phyloP scores from a whole-genome alignment of 2,329 filamentous ascomycete species.

The Sarocladium oryzae region DNA sequence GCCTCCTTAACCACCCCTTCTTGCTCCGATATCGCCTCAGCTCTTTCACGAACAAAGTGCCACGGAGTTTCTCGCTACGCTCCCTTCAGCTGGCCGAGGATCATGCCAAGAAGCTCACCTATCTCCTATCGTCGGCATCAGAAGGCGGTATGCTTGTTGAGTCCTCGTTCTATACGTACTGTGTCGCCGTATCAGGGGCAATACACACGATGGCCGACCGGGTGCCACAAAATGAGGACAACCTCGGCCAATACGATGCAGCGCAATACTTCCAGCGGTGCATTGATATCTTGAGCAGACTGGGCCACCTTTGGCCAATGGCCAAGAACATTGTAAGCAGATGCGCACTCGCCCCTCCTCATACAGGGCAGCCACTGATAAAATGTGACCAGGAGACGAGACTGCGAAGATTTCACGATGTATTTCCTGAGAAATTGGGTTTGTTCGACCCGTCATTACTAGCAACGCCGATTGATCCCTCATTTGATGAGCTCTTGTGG shows the following conservation, averaged over 20 bases:
- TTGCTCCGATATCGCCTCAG: conserved; percentile 38
- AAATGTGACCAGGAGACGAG: not conserved
- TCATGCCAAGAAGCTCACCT: conserved; percentile 10
- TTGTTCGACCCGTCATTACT: conserved; percentile 11
- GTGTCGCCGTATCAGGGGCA: conserved; percentile 11
- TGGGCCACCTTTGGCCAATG: conserved; percentile 12
- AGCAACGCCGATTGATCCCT: conserved; percentile 9
- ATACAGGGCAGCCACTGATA: too few relatives aligned
- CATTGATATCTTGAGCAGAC: not conserved
- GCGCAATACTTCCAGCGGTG: conserved; percentile 4
- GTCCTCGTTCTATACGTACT: conserved; percentile 13
- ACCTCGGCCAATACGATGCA: conserved; percentile 3
- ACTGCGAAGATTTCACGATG: conserved; percentile 3
- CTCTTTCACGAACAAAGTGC: conserved; percentile 9
- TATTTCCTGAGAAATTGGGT: not conserved
- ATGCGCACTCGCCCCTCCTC: too few relatives aligned
- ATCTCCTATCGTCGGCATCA: conserved; percentile 8
- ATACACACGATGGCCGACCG: conserved; percentile 12
- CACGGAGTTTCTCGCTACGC: conserved; percentile 10
- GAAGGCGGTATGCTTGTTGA: conserved; percentile 9
- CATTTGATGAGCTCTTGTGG: conserved; percentile 12
- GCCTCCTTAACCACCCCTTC: conserved; percentile 45
- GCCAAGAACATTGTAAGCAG: conserved; percentile 12
- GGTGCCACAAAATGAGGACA: conserved; percentile 3
- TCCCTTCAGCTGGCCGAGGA: conserved; percentile 8